Evolutionary conservation across 345 rosid genomes (phyloP).

Genomic region (Barbarea vulgaris): DNA sequence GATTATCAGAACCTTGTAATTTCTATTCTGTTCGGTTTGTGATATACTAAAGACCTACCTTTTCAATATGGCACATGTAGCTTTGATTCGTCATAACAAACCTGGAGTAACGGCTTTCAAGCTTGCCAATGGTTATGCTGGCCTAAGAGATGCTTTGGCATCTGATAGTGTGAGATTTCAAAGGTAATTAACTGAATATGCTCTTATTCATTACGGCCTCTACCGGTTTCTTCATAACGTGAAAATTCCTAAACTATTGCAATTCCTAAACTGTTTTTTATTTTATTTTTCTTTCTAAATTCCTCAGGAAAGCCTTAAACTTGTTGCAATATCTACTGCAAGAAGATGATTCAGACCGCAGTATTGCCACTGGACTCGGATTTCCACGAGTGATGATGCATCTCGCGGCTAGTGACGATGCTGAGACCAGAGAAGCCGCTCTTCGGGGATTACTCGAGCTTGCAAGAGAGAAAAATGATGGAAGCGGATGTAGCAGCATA

Average conservation of each 20-base stretch:
- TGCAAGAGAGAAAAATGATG: constrained; percentile 50
- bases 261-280: not conserved
- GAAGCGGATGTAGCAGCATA: constrained; percentile 38
- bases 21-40: not conserved
- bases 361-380: constrained; percentile 65
- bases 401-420: constrained; percentile 75
- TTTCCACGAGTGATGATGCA: constrained; percentile 87
- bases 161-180: constrained; percentile 78
- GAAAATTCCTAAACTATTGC: not conserved
- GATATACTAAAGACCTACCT: not conserved
- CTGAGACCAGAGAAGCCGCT: constrained; percentile 85
- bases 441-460: constrained; percentile 76
- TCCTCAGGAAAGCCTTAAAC: constrained; percentile 87
- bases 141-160: constrained; percentile 74
- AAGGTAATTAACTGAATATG: constrained; percentile 51
- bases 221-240: not conserved
- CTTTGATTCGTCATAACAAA: constrained; percentile 89
- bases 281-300: not conserved
- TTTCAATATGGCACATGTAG: constrained; percentile 42
- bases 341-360: constrained; percentile 71
- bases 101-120: constrained; percentile 81
- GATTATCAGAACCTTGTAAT: constrained; percentile 2
- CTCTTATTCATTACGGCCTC: not conserved
- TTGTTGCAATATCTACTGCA: constrained; percentile 82
- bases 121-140: constrained; percentile 86